Evolutionary conservation across 257 asterid species (phyloP), one percentile per base, ranked within the genome.

Genomic region (Plantago major): DNA sequence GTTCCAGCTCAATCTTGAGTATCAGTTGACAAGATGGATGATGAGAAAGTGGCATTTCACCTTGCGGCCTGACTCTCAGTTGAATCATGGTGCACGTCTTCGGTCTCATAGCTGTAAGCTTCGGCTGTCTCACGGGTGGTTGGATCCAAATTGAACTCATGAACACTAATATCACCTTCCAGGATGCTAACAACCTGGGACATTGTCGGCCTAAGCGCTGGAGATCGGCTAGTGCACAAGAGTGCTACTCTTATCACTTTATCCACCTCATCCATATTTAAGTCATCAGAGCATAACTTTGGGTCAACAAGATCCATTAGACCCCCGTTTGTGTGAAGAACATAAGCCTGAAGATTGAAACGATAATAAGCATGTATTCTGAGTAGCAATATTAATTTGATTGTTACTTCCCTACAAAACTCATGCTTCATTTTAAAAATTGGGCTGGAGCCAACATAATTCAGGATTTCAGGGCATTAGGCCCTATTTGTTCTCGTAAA

Each of bases 191-290:
- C 76, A 7, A 84, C 85, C 55, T 78, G 71, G 10, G 85, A 78
- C 89, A 84, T 85, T 40, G 75, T 76, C 10, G 94, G 89, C 51
- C 89, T 71, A 3, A 82, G 74, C 5, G 92, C 76, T 11, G 89
- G 89, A 50, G 94, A 80, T 10, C 86, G 85, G 55, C 83, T 79
- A 6, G 87, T 78, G 73, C 89, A 84, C 62, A 76, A 44, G 11
- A 82, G 74, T 7, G 85, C 89, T 6, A 82, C 66, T 45, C 78
- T 74, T 9, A 80, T 78, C 82, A 78, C 76, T 58, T 79, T 74
- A 55, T 80, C 53, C 8, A 72, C 84, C 58, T 80, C 87, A 22
- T 72, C 64, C 51, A 44, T 46, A 17, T 74, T 33, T 55, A 69
- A 69, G 66, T 71, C 66, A 62, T 70, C 28, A 14, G 83, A 70